phyloP scores from a whole-genome alignment of 2,329 filamentous ascomycete genomes.

The Colletotrichum falcatum region DNA sequence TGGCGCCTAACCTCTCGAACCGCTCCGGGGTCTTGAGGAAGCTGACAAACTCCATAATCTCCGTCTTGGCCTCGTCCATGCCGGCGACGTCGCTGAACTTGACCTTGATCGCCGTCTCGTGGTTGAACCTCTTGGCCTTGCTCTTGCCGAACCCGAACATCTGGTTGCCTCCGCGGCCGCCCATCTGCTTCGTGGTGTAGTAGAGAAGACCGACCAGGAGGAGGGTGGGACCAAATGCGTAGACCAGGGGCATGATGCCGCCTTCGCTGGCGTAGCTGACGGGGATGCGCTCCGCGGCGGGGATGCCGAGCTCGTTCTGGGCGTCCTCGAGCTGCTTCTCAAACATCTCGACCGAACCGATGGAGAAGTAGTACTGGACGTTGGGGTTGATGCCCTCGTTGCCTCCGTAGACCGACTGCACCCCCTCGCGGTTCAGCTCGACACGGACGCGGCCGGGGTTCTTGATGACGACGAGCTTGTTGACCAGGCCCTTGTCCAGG shows the following conservation, averaged over 20 bases:
- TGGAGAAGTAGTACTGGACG: constrained; percentile 92
- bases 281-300: constrained; percentile 88
- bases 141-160: constrained; percentile 98
- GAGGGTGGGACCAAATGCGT: constrained; percentile 86
- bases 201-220: constrained; percentile 86
- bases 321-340: constrained; percentile 90
- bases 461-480: constrained; percentile 87
- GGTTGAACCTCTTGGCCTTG: constrained; percentile 96
- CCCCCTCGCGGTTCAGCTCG: constrained; percentile 80
- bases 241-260: constrained; percentile 77
- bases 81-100: constrained; percentile 98
- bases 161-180: constrained; percentile 76
- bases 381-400: constrained; percentile 74
- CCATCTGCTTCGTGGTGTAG: constrained; percentile 82
- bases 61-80: constrained; percentile 97
- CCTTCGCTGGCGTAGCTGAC: constrained; percentile 88
- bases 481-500: constrained; percentile 94
- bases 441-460: constrained; percentile 77
- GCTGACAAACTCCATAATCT: constrained; percentile 99
- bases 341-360: constrained; percentile 93
- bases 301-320: constrained; percentile 88
- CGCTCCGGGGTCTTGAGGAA: constrained; percentile 94
- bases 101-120: constrained; percentile 95
- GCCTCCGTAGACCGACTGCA: constrained; percentile 78
- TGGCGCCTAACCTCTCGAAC: constrained; percentile 94